phyloP scores from a whole-genome alignment of 192 early-diverging fungal species.

The Coemansia pectinata region DNA sequence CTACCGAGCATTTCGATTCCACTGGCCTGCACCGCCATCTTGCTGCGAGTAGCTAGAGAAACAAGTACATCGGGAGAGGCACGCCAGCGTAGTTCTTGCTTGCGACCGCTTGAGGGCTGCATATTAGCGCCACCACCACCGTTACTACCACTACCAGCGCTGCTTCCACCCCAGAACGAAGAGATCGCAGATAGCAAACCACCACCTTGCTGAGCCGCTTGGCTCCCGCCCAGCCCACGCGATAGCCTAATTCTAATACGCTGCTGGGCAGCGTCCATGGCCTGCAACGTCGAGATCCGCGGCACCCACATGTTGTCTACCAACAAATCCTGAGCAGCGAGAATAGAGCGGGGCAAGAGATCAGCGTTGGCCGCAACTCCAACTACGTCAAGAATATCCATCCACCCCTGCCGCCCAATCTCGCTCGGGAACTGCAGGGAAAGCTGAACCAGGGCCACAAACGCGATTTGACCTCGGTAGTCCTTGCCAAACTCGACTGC shows the following conservation, averaged over 20 bases:
- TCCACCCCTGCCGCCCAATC: slow-evolving; percentile 63
- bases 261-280: slow-evolving; percentile 29
- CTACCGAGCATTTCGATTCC: slow-evolving; percentile 15
- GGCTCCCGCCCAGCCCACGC: slow-evolving; percentile 7
- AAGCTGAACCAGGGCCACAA: slow-evolving; percentile 78
- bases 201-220: slow-evolving; percentile 19
- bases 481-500: slow-evolving; percentile 87
- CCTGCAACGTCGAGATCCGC: slow-evolving; percentile 35
- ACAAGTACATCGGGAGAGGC: slow-evolving; percentile 35
- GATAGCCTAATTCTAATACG: slow-evolving; percentile 17
- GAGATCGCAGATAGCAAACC: slow-evolving; percentile 48
- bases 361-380: slow-evolving; percentile 38
- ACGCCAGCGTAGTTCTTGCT: slow-evolving; percentile 46
- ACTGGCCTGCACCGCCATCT: slow-evolving; percentile 31
- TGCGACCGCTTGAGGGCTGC: slow-evolving; percentile 7
- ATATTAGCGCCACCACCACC: slow-evolving; percentile 4
- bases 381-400: slow-evolving; percentile 71
- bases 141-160: background rate
- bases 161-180: slow-evolving; percentile 41
- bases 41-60: slow-evolving; percentile 16
- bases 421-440: slow-evolving; percentile 59
- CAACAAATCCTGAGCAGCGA: slow-evolving; percentile 11
- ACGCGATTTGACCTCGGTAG: slow-evolving; percentile 86
- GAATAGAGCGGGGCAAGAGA: slow-evolving; percentile 23
- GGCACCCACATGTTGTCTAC: slow-evolving; percentile 37